Base-by-base conservation (phyloP, 768 basidiomycete species). In the Termitomyces sp. region DNA sequence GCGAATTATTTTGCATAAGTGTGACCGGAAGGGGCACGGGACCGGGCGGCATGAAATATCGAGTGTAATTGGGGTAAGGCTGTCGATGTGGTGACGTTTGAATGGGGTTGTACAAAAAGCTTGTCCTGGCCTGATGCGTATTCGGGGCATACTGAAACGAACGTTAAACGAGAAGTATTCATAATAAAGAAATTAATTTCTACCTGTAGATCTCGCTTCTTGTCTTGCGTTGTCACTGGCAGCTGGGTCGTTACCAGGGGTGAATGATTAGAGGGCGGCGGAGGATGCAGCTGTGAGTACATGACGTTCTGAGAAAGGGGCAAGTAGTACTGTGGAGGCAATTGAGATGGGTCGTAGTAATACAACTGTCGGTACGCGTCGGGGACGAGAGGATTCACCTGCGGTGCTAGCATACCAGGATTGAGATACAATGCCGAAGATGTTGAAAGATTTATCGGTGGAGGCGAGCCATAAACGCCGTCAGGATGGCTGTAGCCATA, bases 301-400 rank as follows among this genome's bases (percentile, higher is more conserved):
- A 88, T 73, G 66, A 88, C 75, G 6, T 81, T 71, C 64, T 85
- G 86, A 59, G 75, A 77, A 14, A 79, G 65, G 30, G 82, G 76
- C 65, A 84, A 87, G 65, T 77, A 90, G 65, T 78, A 88, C 59
- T 82, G 86, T 13, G 85, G 81, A 35, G 79, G 73, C 4, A 79
- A 75, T 45, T 80, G 77, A 47, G 75, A 72, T 18, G 73, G 74
- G 51, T 76, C 67, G 63, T 82, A 88, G 54, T 82, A 88, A 70
- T 82, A 87, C 53, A 83, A 60, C 38, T 84, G 83, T 49, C 75
- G 73, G 61, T 73, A 73, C 26, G 75, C 60, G 54, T 77, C 77
- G 53, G 70, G 58, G 40, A 69, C 63, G 61, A 74, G 52, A 75
- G 72, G 28, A 38, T 63, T 60, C 22, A 60, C 26, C 26, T 60